Percentiles rank a stretch among this genome's conserved stretches.
Evolutionary conservation across 371 early-diverging fungal genomes (phyloP).

Genomic region (Gilbertella persicaria): DNA sequence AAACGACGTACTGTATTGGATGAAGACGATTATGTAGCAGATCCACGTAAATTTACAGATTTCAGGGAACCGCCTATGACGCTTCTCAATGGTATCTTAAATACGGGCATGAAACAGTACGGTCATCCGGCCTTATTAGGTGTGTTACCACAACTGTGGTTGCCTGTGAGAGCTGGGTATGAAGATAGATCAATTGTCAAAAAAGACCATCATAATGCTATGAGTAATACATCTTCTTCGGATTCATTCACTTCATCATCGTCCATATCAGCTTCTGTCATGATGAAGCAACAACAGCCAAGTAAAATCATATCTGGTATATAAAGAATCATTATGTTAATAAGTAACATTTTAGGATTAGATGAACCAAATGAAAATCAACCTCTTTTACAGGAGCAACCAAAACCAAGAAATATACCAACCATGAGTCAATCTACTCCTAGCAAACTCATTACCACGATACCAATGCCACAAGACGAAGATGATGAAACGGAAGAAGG

Average conservation of each 20-base stretch:
- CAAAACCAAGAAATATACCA: too few species aligned
- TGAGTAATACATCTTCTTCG: conserved; percentile 12
- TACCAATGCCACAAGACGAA: conserved; percentile 11
- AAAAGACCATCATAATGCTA: neutral
- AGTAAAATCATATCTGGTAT: neutral
- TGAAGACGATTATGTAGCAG: conserved; percentile 73
- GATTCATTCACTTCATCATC: conserved; percentile 3
- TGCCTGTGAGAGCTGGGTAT: conserved; percentile 53
- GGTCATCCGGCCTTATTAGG: conserved; percentile 74
- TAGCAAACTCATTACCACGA: neutral
- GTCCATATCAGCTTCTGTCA: neutral
- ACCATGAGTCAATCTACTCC: too few species aligned
- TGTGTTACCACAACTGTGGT: conserved; percentile 75
- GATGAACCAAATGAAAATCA: conserved; percentile 8
- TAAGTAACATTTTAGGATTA: neutral
- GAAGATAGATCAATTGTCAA: conserved; percentile 2
- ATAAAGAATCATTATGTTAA: neutral
- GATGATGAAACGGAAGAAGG: conserved; percentile 31
- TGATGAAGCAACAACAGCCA: neutral
- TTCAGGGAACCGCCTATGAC: conserved; percentile 78
- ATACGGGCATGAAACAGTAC: conserved; percentile 75
- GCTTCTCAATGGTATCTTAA: conserved; percentile 68
- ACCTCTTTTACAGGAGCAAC: conserved; percentile 16
- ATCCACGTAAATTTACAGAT: conserved; percentile 59
- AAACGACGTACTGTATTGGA: conserved; percentile 54